Percentiles rank a stretch among this genome's conserved stretches.
Evolutionary conservation across 2,329 filamentous ascomycete genomes (phyloP).

Genomic region (Diaporthe sp.): DNA sequence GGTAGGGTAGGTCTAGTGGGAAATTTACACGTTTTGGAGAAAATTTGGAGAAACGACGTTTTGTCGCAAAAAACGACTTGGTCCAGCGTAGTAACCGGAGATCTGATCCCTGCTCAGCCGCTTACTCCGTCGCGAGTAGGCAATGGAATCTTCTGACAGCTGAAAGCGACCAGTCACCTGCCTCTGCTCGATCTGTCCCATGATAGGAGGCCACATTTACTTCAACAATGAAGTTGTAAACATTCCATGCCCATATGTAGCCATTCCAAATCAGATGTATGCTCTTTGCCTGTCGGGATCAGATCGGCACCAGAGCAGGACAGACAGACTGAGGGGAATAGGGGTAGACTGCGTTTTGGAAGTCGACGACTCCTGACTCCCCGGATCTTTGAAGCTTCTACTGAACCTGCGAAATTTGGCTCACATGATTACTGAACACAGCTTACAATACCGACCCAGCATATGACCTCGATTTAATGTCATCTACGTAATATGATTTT

Average conservation of each 20-base stretch:
- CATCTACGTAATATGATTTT: fast-evolving
- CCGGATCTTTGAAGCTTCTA: neutral
- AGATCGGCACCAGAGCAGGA: no score
- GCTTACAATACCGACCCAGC: no score
- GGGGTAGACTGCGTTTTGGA: no score
- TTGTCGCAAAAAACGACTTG: no score
- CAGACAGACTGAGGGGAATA: neutral
- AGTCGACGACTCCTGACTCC: no score
- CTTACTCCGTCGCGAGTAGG: neutral
- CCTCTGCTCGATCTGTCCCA: neutral
- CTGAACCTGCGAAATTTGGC: neutral
- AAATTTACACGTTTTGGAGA: no score
- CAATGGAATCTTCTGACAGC: constrained; percentile 20
- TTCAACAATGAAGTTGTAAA: no score
- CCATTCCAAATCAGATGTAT: neutral
- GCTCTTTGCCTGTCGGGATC: neutral
- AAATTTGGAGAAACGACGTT: no score
- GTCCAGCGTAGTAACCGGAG: no score
- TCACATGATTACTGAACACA: no score
- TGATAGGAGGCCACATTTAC: neutral
- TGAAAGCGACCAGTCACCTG: constrained; percentile 28
- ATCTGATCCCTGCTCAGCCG: constrained; percentile 19
- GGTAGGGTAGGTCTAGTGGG: no score
- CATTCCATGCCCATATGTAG: neutral
- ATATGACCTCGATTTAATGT: neutral